These are phyloP conservation scores for Bruguiera gymnorhiza DNA, from an alignment of 345 rosid genomes.

Conservation along the genomic window DNA sequence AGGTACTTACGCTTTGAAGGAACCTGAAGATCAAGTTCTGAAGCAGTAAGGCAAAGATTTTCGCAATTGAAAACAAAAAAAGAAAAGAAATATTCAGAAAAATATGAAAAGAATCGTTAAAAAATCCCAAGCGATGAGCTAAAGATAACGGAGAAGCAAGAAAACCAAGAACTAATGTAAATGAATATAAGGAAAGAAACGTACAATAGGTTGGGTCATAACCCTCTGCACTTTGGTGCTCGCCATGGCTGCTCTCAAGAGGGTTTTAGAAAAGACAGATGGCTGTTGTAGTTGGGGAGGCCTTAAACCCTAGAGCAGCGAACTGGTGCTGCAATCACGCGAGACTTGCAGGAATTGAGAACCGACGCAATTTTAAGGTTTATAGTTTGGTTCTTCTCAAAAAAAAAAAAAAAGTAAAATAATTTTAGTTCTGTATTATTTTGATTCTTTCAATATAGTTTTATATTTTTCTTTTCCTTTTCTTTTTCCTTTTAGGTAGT, in stretches of 20 bases:
- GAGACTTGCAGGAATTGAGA: no score
- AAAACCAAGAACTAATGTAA: neutral
- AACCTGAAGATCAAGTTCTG: slow-evolving; percentile 96
- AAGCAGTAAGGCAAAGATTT: neutral
- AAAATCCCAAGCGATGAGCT: neutral
- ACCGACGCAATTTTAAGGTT: no score
- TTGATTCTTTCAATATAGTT: no score
- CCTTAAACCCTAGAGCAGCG: no score
- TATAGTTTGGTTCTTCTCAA: no score
- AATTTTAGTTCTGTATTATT: no score
- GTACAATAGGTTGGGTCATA: slow-evolving; percentile 80
- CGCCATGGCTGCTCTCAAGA: slow-evolving; percentile 49
- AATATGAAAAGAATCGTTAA: neutral
- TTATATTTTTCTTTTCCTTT: no score
- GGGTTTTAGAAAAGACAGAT: neutral
- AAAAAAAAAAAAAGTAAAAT: no score
- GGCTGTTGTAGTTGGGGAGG: no score
- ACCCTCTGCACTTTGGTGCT: slow-evolving; percentile 85
- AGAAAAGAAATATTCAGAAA: neutral
- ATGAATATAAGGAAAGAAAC: neutral
- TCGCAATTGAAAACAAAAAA: neutral
- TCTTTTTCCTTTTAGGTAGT: no score
- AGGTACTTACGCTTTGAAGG: slow-evolving; percentile 76
- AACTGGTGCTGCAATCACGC: no score
- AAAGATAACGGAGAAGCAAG: neutral